Evolutionary conservation across 169 alveolate species (phyloP).

Genomic region (Plasmodium yoelii): DNA sequence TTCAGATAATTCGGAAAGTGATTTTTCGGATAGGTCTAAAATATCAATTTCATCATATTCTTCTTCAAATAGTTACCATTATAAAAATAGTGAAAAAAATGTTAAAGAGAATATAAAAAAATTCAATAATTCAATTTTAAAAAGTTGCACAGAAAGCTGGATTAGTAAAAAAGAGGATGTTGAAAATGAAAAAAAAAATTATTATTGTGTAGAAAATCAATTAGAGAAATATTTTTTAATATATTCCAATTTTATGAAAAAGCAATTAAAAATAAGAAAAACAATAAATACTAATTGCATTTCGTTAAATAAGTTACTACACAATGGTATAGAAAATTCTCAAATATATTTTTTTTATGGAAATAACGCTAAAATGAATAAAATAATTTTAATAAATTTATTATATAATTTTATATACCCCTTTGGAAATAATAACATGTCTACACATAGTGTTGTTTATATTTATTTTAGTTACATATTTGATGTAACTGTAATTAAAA

Average conservation of each 20-base stretch:
- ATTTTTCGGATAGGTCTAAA: neutral
- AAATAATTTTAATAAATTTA: conserved; percentile 28
- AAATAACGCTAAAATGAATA: conserved; percentile 34
- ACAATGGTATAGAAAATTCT: conserved; percentile 18
- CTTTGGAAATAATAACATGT: neutral
- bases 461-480: conserved; percentile 46
- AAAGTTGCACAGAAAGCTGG: neutral
- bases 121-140: too few species aligned
- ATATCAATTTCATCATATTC: neutral
- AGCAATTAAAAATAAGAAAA: conserved; percentile 3
- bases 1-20: neutral
- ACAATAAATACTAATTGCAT: conserved; percentile 8
- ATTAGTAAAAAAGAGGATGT: neutral
- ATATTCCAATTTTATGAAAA: conserved; percentile 32
- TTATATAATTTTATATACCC: conserved; percentile 6
- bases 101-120: too few species aligned
- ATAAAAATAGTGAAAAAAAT: too few species aligned
- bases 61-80: neutral
- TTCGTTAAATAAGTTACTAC: conserved; percentile 20
- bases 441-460: conserved; percentile 14
- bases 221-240: neutral
- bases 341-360: conserved; percentile 54
- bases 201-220: neutral
- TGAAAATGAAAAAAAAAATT: neutral
- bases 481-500: conserved; percentile 24